Evolutionary conservation across 164 flowering plant species (phyloP).

Genomic region (Macadamia integrifolia): DNA sequence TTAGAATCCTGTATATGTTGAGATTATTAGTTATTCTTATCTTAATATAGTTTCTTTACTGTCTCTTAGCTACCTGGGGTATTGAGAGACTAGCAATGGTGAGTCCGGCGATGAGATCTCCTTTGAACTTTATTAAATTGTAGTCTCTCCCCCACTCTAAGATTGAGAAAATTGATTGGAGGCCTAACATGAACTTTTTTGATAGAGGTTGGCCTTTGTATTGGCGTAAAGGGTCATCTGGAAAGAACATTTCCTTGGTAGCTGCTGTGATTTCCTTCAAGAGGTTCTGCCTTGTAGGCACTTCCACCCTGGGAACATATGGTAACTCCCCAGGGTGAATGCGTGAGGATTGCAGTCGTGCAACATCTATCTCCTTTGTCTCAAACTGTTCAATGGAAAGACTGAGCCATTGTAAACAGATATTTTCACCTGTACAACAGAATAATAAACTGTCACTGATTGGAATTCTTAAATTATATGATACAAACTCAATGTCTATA

Average conservation of each 20-base stretch:
- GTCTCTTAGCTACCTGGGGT: slow-evolving; percentile 54
- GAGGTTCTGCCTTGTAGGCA: slow-evolving; percentile 55
- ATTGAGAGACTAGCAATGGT: slow-evolving; percentile 87
- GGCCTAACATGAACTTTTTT: slow-evolving; percentile 48
- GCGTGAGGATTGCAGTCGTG: slow-evolving; percentile 32
- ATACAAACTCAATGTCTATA: too few species aligned
- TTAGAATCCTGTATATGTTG: not conserved
- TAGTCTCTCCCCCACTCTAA: slow-evolving; percentile 64
- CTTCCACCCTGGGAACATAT: slow-evolving; percentile 51
- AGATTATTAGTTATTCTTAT: not conserved
- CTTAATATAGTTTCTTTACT: too few species aligned
- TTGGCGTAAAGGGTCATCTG: slow-evolving; percentile 68
- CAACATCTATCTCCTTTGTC: slow-evolving; percentile 31
- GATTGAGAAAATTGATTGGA: slow-evolving; percentile 69
- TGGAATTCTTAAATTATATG: too few species aligned
- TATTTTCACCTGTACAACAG: slow-evolving; percentile 12
- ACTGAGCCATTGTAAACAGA: slow-evolving; percentile 24
- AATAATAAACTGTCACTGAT: too few species aligned
- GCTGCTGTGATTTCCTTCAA: slow-evolving; percentile 41
- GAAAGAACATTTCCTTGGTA: slow-evolving; percentile 61
- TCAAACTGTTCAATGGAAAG: slow-evolving; percentile 25
- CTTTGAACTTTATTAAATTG: slow-evolving; percentile 44
- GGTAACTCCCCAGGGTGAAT: slow-evolving; percentile 15
- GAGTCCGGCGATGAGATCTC: slow-evolving; percentile 76
- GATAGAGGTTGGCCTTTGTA: slow-evolving; percentile 63